Conservation (phyloP, 2,329 filamentous ascomycete species). For the Zasmidium angulare region DNA sequence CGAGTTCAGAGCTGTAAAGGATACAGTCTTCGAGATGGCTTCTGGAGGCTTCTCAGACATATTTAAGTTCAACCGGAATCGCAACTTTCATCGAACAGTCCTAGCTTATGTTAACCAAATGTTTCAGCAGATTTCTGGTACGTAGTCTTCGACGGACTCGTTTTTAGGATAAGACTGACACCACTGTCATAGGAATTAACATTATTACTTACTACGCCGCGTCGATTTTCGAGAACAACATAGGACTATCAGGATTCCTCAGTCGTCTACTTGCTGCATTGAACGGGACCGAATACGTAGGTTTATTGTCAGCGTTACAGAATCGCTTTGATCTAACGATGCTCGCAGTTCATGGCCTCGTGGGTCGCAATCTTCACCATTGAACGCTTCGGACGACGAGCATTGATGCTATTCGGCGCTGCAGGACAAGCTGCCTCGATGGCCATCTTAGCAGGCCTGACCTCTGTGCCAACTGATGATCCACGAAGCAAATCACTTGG, state of each 20-base stretch:
- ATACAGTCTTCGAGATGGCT: constrained; percentile 38
- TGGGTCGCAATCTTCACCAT: constrained; percentile 53
- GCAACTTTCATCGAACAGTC: constrained; percentile 46
- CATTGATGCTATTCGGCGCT: constrained; percentile 71
- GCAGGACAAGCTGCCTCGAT: constrained; percentile 29
- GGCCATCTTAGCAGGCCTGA: constrained; percentile 33
- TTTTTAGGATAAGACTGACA: background rate
- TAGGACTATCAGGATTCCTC: constrained; percentile 53
- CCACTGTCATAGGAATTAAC: constrained; percentile 8
- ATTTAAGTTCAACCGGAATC: constrained; percentile 42
- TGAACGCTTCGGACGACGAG: constrained; percentile 55
- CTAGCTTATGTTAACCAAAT: constrained; percentile 47
- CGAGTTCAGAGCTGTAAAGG: constrained; percentile 37
- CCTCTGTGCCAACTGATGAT: constrained; percentile 16
- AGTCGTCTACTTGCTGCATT: constrained; percentile 51
- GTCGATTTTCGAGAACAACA: constrained; percentile 53
- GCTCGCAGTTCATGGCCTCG: constrained; percentile 43
- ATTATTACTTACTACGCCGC: constrained; percentile 42
- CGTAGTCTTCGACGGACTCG: background rate
- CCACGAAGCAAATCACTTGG: constrained; percentile 26
- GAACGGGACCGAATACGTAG: constrained; percentile 53
- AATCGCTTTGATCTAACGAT: too few species aligned
- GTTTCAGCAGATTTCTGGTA: constrained; percentile 45
- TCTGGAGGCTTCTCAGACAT: constrained; percentile 31
- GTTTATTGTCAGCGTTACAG: background rate